Conservation (phyloP, 164 flowering plant genomes). For the Berberis thunbergii region DNA sequence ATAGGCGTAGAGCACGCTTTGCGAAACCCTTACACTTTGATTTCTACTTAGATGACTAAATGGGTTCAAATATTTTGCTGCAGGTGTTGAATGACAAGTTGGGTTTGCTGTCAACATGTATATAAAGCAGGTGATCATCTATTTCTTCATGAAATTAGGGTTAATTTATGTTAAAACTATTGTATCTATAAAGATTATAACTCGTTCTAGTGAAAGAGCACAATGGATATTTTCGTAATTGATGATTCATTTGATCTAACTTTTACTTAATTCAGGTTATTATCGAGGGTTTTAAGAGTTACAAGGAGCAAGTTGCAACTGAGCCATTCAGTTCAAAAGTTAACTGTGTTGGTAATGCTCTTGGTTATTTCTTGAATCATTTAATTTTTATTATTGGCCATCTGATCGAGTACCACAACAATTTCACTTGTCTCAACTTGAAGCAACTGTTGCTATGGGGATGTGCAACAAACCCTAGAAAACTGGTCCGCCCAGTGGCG, state of each 20-base stretch:
- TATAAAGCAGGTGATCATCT: slow-evolving; percentile 17
- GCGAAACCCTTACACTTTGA: not conserved
- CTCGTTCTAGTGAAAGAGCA: not conserved
- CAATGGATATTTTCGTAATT: not conserved
- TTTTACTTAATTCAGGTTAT: slow-evolving; percentile 35
- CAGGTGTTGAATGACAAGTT: not conserved
- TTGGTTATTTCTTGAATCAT: no score
- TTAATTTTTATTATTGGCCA: no score
- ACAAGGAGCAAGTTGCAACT: slow-evolving; percentile 76
- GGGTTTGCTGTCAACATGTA: slow-evolving; percentile 8
- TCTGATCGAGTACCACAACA: no score
- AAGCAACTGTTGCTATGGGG: no score
- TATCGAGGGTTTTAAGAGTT: slow-evolving; percentile 95
- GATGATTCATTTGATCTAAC: not conserved
- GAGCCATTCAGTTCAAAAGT: slow-evolving; percentile 83
- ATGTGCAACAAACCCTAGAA: no score
- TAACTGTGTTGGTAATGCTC: slow-evolving; percentile 76
- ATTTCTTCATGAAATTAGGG: no score
- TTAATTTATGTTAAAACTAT: no score
- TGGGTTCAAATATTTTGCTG: slow-evolving; percentile 9
- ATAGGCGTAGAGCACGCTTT: not conserved
- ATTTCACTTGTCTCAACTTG: no score
- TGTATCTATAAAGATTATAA: not conserved
- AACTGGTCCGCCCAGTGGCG: no score
- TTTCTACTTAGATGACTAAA: not conserved